phyloP scores from a whole-genome alignment of 202 grass and related monocot genomes.

The Dendrocalamus latiflorus region DNA sequence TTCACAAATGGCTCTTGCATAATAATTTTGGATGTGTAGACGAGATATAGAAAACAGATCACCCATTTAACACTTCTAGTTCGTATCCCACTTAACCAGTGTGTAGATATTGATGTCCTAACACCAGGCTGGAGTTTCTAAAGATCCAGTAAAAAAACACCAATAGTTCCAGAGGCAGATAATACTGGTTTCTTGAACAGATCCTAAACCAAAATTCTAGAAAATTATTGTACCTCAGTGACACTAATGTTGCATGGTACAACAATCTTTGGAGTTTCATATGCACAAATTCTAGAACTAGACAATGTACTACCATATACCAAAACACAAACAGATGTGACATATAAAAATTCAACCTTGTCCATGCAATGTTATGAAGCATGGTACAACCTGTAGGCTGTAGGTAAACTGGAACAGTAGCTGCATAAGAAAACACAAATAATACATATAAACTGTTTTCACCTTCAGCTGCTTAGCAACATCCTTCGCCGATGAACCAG shows the following conservation, averaged over 20 bases:
- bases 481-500: slow-evolving; percentile 85
- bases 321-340: neutral
- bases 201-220: neutral
- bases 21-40: neutral
- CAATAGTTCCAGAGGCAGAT: neutral
- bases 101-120: neutral
- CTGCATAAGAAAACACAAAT: neutral
- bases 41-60: neutral
- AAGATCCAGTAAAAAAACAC: neutral
- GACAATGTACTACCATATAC: neutral
- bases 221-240: neutral
- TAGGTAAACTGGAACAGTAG: neutral
- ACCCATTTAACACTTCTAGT: neutral
- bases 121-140: neutral
- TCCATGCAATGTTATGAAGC: neutral
- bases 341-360: neutral
- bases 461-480: slow-evolving; percentile 91
- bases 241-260: neutral
- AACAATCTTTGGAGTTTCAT: neutral
- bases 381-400: neutral
- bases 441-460: neutral
- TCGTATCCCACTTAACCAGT: neutral
- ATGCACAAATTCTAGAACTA: neutral
- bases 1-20: neutral
- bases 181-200: neutral